phyloP scores from a whole-genome alignment of 352 stramenopile species.

The Phytophthora pisi region DNA sequence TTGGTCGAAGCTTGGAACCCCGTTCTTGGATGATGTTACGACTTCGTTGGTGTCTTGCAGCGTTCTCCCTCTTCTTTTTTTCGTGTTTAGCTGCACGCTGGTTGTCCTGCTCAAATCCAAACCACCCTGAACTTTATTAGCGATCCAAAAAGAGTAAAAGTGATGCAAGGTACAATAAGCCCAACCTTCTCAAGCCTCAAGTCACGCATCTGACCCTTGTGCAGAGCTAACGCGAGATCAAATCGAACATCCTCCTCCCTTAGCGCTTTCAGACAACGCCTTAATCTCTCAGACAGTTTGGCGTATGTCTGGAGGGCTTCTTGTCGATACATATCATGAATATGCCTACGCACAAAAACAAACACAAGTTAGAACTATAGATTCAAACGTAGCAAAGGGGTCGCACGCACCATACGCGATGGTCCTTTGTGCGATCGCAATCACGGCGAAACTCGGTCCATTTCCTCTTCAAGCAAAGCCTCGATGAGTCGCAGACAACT shows the following conservation, averaged over 20 bases:
- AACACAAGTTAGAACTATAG: neutral
- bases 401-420: constrained; percentile 32
- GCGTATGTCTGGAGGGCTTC: constrained; percentile 17
- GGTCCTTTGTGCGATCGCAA: constrained; percentile 22
- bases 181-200: constrained; percentile 35
- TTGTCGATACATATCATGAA: constrained; percentile 30
- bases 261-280: constrained; percentile 13
- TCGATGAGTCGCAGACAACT: neutral
- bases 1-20: constrained; percentile 23
- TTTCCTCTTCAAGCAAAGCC: constrained; percentile 13
- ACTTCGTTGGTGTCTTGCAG: constrained; percentile 25
- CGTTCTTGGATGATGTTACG: constrained; percentile 36
- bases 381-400: neutral
- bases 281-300: constrained; percentile 14
- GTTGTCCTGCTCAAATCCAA: constrained; percentile 27
- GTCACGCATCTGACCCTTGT: constrained; percentile 9
- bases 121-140: neutral
- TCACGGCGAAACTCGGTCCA: constrained; percentile 33
- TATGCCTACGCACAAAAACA: constrained; percentile 21
- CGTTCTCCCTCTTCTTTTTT: constrained; percentile 32
- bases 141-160: neutral
- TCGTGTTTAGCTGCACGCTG: constrained; percentile 26
- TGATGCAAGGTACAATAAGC: neutral
- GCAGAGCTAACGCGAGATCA: neutral
- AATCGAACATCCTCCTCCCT: constrained; percentile 8